Percentiles rank a stretch among this genome's conserved stretches.
phyloP scores from a whole-genome alignment of 257 asterid genomes.

The Capsicum chinense region DNA sequence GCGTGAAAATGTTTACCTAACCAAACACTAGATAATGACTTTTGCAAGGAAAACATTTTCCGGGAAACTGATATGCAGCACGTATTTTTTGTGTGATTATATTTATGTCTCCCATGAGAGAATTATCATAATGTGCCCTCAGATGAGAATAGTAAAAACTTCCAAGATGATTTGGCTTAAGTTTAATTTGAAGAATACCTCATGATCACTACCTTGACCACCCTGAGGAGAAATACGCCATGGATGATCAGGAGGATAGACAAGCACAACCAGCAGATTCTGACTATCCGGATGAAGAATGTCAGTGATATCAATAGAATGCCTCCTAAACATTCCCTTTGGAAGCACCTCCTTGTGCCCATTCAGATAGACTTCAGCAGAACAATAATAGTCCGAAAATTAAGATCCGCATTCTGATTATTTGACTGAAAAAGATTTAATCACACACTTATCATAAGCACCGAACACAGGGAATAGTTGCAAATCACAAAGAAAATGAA shows the following conservation, averaged over 20 bases:
- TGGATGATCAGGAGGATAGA: slow-evolving; percentile 98
- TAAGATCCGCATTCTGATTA: slow-evolving; percentile 69
- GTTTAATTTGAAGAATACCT: slow-evolving; percentile 56
- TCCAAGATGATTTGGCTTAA: neutral
- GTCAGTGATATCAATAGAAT: slow-evolving; percentile 73
- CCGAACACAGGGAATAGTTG: neutral
- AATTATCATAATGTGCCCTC: neutral
- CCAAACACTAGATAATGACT: neutral
- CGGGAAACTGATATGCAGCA: neutral
- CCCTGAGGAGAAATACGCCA: slow-evolving; percentile 87
- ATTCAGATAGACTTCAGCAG: slow-evolving; percentile 87
- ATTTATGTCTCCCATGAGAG: neutral
- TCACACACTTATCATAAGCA: slow-evolving; percentile 40
- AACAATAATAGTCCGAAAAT: slow-evolving; percentile 86
- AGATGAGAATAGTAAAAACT: neutral
- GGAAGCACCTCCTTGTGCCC: slow-evolving; percentile 87
- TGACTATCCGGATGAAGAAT: slow-evolving; percentile 64
- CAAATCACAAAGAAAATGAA: slow-evolving; percentile 4
- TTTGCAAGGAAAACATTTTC: neutral
- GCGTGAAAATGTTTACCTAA: neutral
- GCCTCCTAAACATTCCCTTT: slow-evolving; percentile 97
- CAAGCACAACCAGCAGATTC: slow-evolving; percentile 84
- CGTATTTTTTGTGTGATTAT: neutral
- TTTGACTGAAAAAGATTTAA: slow-evolving; percentile 57
- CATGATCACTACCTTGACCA: slow-evolving; percentile 99